Evolutionary conservation across 2,329 filamentous ascomycete species (phyloP).

Genomic region (Pyrenochaeta sp.): DNA sequence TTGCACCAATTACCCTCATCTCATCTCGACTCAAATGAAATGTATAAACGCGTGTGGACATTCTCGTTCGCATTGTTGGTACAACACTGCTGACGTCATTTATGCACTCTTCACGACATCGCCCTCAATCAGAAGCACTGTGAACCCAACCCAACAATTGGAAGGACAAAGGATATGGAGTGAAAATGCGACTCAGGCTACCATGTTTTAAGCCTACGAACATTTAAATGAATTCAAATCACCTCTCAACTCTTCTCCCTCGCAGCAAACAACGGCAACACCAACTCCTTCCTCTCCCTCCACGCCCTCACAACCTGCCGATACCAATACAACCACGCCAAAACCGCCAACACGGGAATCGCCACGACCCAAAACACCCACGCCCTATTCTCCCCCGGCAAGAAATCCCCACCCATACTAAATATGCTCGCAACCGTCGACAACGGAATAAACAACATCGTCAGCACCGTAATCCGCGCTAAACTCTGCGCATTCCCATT

Average conservation of each 20-base stretch:
- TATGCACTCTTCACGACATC: neutral
- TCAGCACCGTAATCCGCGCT: constrained; percentile 10
- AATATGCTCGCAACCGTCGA: constrained; percentile 13
- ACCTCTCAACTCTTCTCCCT: neutral
- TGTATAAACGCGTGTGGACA: neutral
- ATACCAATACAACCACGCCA: constrained; percentile 1
- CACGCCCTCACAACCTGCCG: neutral
- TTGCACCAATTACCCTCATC: neutral
- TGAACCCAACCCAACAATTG: too few species aligned
- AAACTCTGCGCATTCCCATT: constrained; percentile 12
- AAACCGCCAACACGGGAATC: constrained; percentile 3
- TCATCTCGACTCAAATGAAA: neutral
- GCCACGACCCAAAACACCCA: constrained; percentile 15
- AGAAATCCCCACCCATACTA: constrained; percentile 13
- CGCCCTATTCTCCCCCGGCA: constrained; percentile 7
- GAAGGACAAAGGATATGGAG: too few species aligned
- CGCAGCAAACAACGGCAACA: neutral
- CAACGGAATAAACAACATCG: constrained; percentile 18
- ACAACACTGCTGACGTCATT: neutral
- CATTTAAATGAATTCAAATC: too few species aligned
- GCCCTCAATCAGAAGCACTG: too few species aligned
- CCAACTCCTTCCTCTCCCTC: neutral
- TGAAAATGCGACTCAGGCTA: too few species aligned
- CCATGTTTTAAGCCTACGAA: too few species aligned
- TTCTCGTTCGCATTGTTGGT: neutral